Evolutionary conservation across 257 asterid genomes (phyloP).

Genomic region (Thymus quinquecostatus): DNA sequence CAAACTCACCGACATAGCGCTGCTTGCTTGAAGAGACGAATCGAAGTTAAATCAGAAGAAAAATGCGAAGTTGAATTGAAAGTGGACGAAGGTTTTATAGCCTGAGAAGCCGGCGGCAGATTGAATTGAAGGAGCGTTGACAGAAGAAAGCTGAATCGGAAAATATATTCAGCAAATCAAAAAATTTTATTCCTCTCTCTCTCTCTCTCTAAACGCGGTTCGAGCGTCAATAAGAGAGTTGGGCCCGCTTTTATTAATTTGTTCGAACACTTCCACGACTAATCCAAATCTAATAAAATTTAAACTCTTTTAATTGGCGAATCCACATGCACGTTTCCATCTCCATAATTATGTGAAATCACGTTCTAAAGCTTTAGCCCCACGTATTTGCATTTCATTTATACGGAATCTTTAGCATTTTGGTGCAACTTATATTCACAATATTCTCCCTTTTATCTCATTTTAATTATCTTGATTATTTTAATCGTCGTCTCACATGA

Average conservation of each 20-base stretch:
- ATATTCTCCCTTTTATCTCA: too few relatives aligned
- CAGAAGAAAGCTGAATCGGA: constrained; percentile 29
- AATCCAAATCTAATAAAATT: not conserved
- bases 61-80: constrained; percentile 24
- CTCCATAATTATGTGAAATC: constrained; percentile 16
- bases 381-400: not conserved
- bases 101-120: constrained; percentile 29
- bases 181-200: not conserved
- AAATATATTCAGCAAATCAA: not conserved
- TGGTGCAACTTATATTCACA: not conserved
- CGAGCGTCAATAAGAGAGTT: too few relatives aligned
- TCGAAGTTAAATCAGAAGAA: constrained; percentile 9
- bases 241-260: constrained; percentile 10
- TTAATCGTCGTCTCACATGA: too few relatives aligned
- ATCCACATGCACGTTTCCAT: constrained; percentile 30
- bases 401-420: not conserved
- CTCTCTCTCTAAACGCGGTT: too few relatives aligned
- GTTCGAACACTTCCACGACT: constrained; percentile 7
- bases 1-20: constrained; percentile 61
- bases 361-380: not conserved
- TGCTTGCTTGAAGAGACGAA: constrained; percentile 5
- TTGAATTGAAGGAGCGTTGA: constrained; percentile 43
- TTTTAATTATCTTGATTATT: too few relatives aligned
- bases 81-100: constrained; percentile 29
- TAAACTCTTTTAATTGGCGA: not conserved